phyloP scores from a whole-genome alignment of 208 protist species.

The Borovskyia barvae region DNA sequence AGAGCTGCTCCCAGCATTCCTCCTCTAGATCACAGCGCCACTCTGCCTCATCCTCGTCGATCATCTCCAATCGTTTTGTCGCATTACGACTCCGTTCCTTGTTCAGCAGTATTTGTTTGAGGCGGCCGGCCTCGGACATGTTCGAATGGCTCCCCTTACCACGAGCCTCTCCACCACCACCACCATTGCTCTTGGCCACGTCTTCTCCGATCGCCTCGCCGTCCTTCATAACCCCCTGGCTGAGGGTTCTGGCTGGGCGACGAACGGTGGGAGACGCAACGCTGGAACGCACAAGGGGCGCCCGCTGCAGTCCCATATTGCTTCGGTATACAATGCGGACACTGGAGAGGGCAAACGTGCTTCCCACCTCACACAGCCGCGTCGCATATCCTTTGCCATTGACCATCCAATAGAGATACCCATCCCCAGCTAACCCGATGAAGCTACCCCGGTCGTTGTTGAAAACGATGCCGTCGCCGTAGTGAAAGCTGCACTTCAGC shows the following conservation, averaged over 20 bases:
- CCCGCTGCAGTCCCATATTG: slow-evolving; percentile 33
- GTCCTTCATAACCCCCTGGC: no score
- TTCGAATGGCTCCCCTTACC: neutral
- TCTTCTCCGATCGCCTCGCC: neutral
- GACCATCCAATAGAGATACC: slow-evolving; percentile 70
- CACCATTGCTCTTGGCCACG: neutral
- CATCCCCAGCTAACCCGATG: slow-evolving; percentile 73
- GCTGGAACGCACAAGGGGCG: slow-evolving; percentile 20
- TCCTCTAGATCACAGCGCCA: slow-evolving; percentile 35
- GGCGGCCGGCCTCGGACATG: slow-evolving; percentile 27
- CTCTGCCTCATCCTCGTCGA: slow-evolving; percentile 34
- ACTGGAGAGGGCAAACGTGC: slow-evolving; percentile 51
- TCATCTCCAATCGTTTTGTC: slow-evolving; percentile 23
- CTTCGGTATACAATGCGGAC: slow-evolving; percentile 51
- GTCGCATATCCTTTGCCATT: slow-evolving; percentile 58
- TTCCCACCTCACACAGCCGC: slow-evolving; percentile 57
- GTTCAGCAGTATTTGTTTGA: slow-evolving; percentile 46
- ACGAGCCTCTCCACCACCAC: neutral
- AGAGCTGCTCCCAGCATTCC: slow-evolving; percentile 12
- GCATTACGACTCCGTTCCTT: slow-evolving; percentile 35
- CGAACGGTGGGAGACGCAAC: neutral
- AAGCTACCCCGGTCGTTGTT: slow-evolving; percentile 58
- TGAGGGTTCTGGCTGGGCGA: neutral
- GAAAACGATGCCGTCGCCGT: slow-evolving; percentile 78
- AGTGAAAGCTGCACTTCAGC: slow-evolving; percentile 63